Base-by-base conservation (phyloP, 371 early-diverging fungal genomes). In the Circinella umbellata region DNA sequence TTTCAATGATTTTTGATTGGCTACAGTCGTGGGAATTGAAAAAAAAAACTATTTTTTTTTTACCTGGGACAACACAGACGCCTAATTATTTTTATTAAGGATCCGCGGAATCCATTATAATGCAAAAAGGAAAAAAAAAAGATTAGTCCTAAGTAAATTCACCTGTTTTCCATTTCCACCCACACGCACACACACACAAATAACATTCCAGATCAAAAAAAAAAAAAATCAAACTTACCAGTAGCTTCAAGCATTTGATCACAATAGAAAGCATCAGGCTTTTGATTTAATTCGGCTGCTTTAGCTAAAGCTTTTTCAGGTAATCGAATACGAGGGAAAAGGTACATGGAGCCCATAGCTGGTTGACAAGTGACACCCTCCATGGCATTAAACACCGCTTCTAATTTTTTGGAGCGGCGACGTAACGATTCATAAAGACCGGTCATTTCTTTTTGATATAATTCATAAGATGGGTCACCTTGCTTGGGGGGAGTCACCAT, bases 281-380 rank as follows among this genome's bases (percentile, higher is more conserved):
- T 71, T 79, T 90, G 83, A 20, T 88, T 87, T 27, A 73, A 79
- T 27, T 73, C 76, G 49, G 83, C 70, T 4, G 97, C 97, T 34
- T 88, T 92, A 54, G 86, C 88, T 17, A 94, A 75, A 27, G 92
- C 94, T 62, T 88, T 90, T 51, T 77, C 63, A 20, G 98, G 93
- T 20, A 98, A 79, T 7, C 78, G 76, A 61, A 99, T 87, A 42
- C 77, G 84, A 1, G 98, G 98, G 89, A 98, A 98, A 51, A 98
- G 86, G 75, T 99, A 99, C 96, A 99, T 94, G 66, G 99, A 91
- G 17, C 99, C 99, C 71, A 88, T 73, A 15, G 98, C 96, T 61
- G 83, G 79, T 76, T 96, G 92, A 81, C 99, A 99, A 34, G 88
- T 86, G 27, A 96, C 93, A 17, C 93, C 95, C 72, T 95, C 94